Percentiles rank a stretch among this genome's conserved stretches.
Conservation (phyloP, 1,139 yeast species). For the Suhomyces anneliseae region DNA sequence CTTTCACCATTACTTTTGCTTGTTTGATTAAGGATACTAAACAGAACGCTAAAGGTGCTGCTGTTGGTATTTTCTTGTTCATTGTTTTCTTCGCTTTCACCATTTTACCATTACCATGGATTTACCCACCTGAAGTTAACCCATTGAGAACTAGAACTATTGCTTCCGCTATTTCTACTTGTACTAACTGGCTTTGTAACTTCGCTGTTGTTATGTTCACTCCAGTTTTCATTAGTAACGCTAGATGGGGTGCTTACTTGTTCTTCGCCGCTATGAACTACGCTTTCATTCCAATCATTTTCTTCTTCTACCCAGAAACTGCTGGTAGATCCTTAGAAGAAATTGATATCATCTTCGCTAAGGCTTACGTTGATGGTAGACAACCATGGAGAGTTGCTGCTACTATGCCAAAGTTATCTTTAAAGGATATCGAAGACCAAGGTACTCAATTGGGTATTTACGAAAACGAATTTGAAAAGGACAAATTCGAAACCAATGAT, state of each 20-base stretch:
- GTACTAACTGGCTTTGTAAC: conserved; percentile 53
- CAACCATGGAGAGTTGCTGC: conserved; percentile 55
- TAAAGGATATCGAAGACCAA: conserved; percentile 48
- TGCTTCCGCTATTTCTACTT: conserved; percentile 50
- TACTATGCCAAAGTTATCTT: conserved; percentile 46
- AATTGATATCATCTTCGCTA: conserved; percentile 27
- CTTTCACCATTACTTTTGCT: conserved; percentile 44
- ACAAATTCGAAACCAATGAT: conserved; percentile 32
- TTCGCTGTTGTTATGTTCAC: conserved; percentile 56
- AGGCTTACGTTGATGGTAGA: conserved; percentile 44
- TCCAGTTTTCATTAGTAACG: conserved; percentile 47
- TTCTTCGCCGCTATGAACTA: conserved; percentile 28
- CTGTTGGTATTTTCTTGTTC: conserved; percentile 32
- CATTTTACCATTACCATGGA: conserved; percentile 48
- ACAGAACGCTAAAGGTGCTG: conserved; percentile 46
- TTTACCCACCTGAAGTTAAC: conserved; percentile 63
- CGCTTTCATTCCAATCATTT: conserved; percentile 26
- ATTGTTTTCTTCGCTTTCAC: conserved; percentile 31
- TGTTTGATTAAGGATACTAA: conserved; percentile 37
- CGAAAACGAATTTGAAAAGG: conserved; percentile 40
- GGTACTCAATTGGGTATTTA: conserved; percentile 49
- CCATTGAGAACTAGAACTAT: conserved; percentile 61
- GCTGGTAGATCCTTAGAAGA: conserved; percentile 35
- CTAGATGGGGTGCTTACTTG: conserved; percentile 45
- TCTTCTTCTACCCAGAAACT: conserved; percentile 34